Conservation (phyloP, 1,284 basidiomycete species). For the Trametes sp. region DNA sequence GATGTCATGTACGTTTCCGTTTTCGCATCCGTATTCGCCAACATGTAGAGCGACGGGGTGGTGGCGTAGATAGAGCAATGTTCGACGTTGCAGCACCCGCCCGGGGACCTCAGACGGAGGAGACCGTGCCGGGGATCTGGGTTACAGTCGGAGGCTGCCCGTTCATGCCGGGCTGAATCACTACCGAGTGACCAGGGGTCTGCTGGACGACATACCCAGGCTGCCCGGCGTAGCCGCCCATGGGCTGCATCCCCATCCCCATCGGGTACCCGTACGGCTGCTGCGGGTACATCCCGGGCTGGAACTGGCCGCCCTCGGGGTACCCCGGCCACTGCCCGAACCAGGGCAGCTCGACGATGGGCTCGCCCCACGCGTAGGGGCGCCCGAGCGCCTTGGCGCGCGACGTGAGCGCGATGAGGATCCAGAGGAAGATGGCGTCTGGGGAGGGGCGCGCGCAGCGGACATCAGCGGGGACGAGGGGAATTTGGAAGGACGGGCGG, state of each 20-base stretch:
- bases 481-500: constrained; percentile 44
- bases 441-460: constrained; percentile 18
- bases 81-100: neutral
- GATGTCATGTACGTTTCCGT: constrained; percentile 2
- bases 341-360: constrained; percentile 59
- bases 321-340: constrained; percentile 58
- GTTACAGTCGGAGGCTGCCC: constrained; percentile 68
- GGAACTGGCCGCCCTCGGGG: constrained; percentile 35
- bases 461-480: constrained; percentile 19
- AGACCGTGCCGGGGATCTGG: constrained; percentile 59
- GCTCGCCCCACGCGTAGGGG: constrained; percentile 55
- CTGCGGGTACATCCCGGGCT: constrained; percentile 31
- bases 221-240: constrained; percentile 31
- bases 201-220: constrained; percentile 51
- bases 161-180: constrained; percentile 71
- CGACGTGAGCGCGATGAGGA: constrained; percentile 52
- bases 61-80: neutral
- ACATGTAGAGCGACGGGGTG: neutral
- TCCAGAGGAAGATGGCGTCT: constrained; percentile 54
- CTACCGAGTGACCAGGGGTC: constrained; percentile 67
- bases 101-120: constrained; percentile 30
- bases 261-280: constrained; percentile 37
- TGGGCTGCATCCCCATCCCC: constrained; percentile 30
- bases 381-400: constrained; percentile 53
- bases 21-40: neutral